Conservation (phyloP, 768 basidiomycete species). For the Hygrocybe punicea region DNA sequence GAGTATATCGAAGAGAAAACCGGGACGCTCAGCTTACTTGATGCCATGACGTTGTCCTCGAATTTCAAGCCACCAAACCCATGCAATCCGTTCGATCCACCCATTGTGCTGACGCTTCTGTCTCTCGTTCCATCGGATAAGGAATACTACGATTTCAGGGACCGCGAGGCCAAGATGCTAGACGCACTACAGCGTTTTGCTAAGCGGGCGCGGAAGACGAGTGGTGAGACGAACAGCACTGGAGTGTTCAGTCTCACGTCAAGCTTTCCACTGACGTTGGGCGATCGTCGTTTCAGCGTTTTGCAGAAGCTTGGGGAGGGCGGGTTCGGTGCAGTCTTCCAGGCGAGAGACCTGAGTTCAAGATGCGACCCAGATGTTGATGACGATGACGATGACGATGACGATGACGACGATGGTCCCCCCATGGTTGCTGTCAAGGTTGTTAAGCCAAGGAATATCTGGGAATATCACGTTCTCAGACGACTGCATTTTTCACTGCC, state of each 20-base stretch:
- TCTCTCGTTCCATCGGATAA: conserved; percentile 58
- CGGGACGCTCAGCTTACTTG: conserved; percentile 60
- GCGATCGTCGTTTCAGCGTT: conserved; percentile 63
- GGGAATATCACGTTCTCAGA: conserved; percentile 89
- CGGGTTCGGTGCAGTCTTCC: conserved; percentile 94
- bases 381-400: conserved; percentile 54
- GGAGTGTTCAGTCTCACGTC: conserved; percentile 37
- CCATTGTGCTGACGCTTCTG: conserved; percentile 61
- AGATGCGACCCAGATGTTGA: conserved; percentile 42
- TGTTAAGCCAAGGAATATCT: conserved; percentile 81
- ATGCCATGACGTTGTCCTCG: conserved; percentile 58
- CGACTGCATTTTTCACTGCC: conserved; percentile 71
- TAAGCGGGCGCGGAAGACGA: conserved; percentile 45
- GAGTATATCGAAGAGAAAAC: conserved; percentile 54
- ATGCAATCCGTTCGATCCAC: conserved; percentile 78
- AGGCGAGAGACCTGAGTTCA: conserved; percentile 58
- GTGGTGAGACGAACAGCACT: conserved; percentile 33
- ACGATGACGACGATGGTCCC: conserved; percentile 51
- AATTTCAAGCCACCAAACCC: conserved; percentile 78
- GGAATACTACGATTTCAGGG: conserved; percentile 58
- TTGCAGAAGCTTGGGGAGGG: conserved; percentile 93
- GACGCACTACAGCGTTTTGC: conserved; percentile 72
- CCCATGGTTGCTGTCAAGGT: conserved; percentile 84
- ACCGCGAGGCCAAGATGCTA: conserved; percentile 54
- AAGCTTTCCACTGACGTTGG: conserved; percentile 56